phyloP scores from a whole-genome alignment of 805 yeast species.

The Huiozyma naganishii region DNA sequence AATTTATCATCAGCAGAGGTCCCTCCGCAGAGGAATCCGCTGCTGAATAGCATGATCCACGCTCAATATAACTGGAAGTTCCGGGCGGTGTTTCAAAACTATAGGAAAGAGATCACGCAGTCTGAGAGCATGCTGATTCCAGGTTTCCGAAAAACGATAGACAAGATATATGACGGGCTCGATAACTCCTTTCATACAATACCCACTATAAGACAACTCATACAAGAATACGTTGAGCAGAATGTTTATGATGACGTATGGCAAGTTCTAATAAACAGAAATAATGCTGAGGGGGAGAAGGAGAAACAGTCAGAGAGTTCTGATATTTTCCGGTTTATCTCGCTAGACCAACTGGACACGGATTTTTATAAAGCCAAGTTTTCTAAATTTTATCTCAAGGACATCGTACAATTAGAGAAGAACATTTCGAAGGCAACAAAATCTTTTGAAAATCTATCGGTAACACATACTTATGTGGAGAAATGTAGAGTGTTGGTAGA shows the following conservation, averaged over 20 bases:
- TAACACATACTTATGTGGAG: slow-evolving; percentile 36
- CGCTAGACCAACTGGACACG: slow-evolving; percentile 37
- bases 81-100: no score
- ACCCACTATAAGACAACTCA: slow-evolving; percentile 13
- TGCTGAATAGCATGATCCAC: no score
- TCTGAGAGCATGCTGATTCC: no score
- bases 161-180: no score
- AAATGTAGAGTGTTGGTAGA: slow-evolving; percentile 41
- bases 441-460: slow-evolving; percentile 38
- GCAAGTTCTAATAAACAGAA: slow-evolving; percentile 30
- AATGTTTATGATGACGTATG: slow-evolving; percentile 60
- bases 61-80: no score
- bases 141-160: no score
- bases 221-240: slow-evolving; percentile 63
- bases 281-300: not conserved
- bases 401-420: slow-evolving; percentile 29
- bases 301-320: no score
- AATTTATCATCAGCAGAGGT: no score
- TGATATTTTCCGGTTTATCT: slow-evolving; percentile 14
- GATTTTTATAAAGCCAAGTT: slow-evolving; percentile 30
- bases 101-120: no score
- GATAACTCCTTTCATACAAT: no score
- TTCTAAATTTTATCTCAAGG: slow-evolving; percentile 20
- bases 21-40: no score
- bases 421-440: slow-evolving; percentile 41